Percentiles rank a stretch among this genome's conserved stretches.
Conservation (phyloP, 75 land plant genomes). For the Pinus tabuliformis region DNA sequence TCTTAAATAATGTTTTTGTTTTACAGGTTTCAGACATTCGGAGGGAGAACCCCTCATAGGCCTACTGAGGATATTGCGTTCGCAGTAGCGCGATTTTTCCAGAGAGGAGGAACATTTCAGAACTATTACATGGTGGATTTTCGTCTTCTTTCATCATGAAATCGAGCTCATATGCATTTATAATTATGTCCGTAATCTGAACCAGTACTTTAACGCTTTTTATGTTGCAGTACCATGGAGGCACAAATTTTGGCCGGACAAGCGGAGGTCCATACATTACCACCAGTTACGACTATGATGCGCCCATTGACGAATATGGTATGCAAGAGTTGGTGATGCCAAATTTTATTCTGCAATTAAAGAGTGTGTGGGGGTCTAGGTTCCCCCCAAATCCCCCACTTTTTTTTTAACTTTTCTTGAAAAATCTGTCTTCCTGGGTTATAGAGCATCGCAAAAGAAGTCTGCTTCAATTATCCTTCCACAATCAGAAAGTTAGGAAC, state of each 20-base stretch:
- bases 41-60: slow-evolving; percentile 75
- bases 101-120: slow-evolving; percentile 90
- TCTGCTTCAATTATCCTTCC: too few relatives aligned
- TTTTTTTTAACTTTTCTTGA: too few relatives aligned
- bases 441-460: too few relatives aligned
- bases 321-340: background rate
- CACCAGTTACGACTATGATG: slow-evolving; percentile 80
- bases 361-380: too few relatives aligned
- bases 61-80: slow-evolving; percentile 93
- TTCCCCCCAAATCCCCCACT: too few relatives aligned
- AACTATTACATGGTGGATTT: slow-evolving; percentile 89
- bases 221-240: slow-evolving; percentile 16
- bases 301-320: slow-evolving; percentile 65
- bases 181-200: background rate
- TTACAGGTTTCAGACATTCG: slow-evolving; percentile 72
- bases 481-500: too few relatives aligned
- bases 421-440: too few relatives aligned
- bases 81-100: slow-evolving; percentile 93
- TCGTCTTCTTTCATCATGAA: background rate
- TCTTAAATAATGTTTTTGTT: background rate
- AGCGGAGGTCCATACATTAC: slow-evolving; percentile 78
- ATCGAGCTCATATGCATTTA: background rate
- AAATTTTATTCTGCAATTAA: too few relatives aligned
- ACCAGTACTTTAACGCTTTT: background rate
- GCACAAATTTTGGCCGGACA: slow-evolving; percentile 74